Percentiles rank a stretch among this genome's conserved stretches.
These are phyloP conservation scores for Benincasa hispida DNA, from an alignment of 306 rosid genomes.

Conservation along the genomic window DNA sequence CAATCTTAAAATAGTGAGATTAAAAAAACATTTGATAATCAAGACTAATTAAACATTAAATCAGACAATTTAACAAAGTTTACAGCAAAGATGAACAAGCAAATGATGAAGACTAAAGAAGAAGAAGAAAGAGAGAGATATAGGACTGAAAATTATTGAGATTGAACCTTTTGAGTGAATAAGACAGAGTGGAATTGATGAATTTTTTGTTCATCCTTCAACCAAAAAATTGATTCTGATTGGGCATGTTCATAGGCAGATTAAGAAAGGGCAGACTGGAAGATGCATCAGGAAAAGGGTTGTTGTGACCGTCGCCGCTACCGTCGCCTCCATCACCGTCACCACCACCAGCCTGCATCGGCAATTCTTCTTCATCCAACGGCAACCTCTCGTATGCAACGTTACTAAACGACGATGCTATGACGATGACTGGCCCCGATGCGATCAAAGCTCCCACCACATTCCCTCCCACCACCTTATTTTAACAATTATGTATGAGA, in stretches of 20 bases:
- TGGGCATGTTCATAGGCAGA: slow-evolving; percentile 6
- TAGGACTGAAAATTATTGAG: background rate
- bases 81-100: background rate
- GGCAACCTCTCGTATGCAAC: slow-evolving; percentile 15
- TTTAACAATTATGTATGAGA: background rate
- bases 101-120: background rate
- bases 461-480: slow-evolving; percentile 10
- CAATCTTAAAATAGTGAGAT: background rate
- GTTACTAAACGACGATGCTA: slow-evolving; percentile 12
- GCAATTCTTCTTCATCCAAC: slow-evolving; percentile 7
- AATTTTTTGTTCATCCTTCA: slow-evolving; percentile 3
- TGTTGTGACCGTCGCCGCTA: background rate
- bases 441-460: slow-evolving; percentile 18
- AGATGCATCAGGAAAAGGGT: background rate
- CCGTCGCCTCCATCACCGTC: background rate
- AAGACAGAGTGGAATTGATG: background rate
- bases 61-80: background rate
- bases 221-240: slow-evolving; percentile 11
- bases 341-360: background rate
- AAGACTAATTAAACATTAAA: background rate
- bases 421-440: slow-evolving; percentile 9
- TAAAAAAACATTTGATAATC: background rate
- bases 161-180: background rate
- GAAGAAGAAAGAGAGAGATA: background rate
- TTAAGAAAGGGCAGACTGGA: slow-evolving; percentile 5